Conservation (phyloP, 345 rosid genomes). For the Dimocarpus longan region DNA sequence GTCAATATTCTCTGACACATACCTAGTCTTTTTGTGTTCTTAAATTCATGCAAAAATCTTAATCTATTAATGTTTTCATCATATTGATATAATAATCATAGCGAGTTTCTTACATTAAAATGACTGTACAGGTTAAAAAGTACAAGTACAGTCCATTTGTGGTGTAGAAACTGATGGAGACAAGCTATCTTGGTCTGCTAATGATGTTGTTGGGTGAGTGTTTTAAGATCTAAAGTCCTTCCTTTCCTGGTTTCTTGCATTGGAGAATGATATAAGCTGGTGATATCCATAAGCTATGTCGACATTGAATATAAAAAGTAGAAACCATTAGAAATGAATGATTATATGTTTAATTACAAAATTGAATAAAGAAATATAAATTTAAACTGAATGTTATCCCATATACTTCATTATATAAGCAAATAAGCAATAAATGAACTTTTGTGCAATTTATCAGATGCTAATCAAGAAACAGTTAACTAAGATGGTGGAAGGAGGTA, state of each 20-base stretch:
- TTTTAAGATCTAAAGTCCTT: neutral
- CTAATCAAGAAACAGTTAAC: constrained; percentile 55
- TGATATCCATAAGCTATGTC: constrained; percentile 16
- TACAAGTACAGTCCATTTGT: constrained; percentile 49
- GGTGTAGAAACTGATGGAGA: constrained; percentile 79
- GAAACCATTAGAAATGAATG: neutral
- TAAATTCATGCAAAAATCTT: neutral
- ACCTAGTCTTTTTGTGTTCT: no score
- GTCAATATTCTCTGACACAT: neutral
- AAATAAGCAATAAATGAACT: constrained; percentile 3
- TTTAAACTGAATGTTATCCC: neutral
- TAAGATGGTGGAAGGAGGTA: constrained; percentile 70
- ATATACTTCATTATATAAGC: neutral
- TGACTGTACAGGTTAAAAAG: constrained; percentile 59
- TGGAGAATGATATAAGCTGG: constrained; percentile 68
- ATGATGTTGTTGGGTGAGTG: constrained; percentile 70
- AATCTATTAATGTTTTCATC: neutral
- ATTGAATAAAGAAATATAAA: neutral
- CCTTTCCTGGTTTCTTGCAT: constrained; percentile 14
- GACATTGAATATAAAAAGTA: neutral
- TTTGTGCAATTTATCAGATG: constrained; percentile 64
- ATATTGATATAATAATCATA: neutral
- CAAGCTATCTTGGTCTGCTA: constrained; percentile 66
- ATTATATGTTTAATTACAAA: neutral
- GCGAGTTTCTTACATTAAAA: neutral